phyloP scores from a whole-genome alignment of 2,329 filamentous ascomycete genomes.

The Cercospora nicotianae region DNA sequence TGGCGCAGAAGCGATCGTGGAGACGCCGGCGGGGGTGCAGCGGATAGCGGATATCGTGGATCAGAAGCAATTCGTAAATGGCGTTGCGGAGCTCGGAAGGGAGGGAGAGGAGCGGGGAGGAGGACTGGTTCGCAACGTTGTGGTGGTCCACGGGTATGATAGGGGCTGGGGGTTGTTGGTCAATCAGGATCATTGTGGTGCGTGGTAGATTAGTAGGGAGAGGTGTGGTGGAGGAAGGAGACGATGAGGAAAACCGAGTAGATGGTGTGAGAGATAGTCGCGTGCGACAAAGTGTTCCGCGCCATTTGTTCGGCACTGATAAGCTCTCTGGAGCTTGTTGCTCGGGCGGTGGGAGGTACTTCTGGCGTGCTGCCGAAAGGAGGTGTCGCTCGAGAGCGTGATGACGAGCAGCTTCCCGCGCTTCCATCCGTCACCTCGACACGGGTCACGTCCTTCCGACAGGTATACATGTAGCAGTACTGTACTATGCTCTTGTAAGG shows the following conservation, averaged over 20 bases:
- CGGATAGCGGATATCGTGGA: slow-evolving; percentile 24
- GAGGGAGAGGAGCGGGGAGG: slow-evolving; percentile 45
- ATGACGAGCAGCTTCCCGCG: not conserved
- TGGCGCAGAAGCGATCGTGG: slow-evolving; percentile 44
- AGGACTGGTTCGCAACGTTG: slow-evolving; percentile 19
- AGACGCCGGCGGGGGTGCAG: not conserved
- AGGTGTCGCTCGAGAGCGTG: not conserved
- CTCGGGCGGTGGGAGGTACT: not conserved
- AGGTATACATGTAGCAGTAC: no score
- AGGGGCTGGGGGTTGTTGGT: not conserved
- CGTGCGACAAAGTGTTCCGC: not conserved
- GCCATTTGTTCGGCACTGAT: slow-evolving; percentile 7
- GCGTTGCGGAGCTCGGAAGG: slow-evolving; percentile 62
- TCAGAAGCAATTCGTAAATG: slow-evolving; percentile 49
- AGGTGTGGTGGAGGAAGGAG: not conserved
- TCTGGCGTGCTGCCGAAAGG: not conserved
- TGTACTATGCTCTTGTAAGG: not conserved
- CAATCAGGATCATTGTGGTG: not conserved
- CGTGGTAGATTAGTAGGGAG: slow-evolving; percentile 21
- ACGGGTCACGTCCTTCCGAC: not conserved
- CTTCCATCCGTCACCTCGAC: not conserved
- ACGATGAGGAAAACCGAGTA: not conserved
- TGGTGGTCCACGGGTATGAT: not conserved
- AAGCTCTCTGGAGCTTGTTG: slow-evolving; percentile 14
- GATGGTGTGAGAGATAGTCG: not conserved